Conservation (phyloP, 306 rosid species). For the Senna siamea region DNA sequence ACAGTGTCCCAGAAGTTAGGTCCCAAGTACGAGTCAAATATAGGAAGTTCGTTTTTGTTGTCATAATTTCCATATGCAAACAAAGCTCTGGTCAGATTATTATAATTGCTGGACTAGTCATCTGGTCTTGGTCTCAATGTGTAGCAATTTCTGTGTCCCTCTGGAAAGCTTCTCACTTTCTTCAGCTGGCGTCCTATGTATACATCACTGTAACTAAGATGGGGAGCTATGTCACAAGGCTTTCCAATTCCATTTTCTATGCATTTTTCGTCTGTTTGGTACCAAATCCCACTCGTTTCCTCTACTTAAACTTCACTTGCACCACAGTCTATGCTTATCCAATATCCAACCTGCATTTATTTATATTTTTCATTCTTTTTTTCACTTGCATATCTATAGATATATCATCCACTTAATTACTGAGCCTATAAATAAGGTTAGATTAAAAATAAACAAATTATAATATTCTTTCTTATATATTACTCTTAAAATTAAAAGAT, state of each 20-base stretch:
- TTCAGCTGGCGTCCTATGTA: no score
- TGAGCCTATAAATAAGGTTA: no score
- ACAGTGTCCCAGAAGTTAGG: neutral
- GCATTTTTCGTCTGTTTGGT: slow-evolving; percentile 34
- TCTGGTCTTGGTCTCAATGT: slow-evolving; percentile 36
- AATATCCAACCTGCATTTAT: no score
- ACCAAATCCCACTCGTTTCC: slow-evolving; percentile 4
- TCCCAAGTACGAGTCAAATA: neutral
- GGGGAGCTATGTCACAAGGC: no score
- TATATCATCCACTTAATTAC: no score
- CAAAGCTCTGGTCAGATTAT: slow-evolving; percentile 43
- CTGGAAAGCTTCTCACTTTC: slow-evolving; percentile 52
- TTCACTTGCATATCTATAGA: no score
- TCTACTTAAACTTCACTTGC: slow-evolving; percentile 7
- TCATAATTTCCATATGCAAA: slow-evolving; percentile 51
- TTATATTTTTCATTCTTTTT: no score
- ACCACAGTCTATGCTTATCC: slow-evolving; percentile 46
- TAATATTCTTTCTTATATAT: no score
- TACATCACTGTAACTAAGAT: no score
- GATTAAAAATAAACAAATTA: no score
- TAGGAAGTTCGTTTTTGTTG: slow-evolving; percentile 17
- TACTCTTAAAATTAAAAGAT: no score
- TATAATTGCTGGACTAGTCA: slow-evolving; percentile 25
- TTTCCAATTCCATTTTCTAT: slow-evolving; percentile 38
- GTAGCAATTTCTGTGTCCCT: slow-evolving; percentile 50